Evolutionary conservation across 1,139 yeast genomes (phyloP), one percentile per base, ranked within the genome.

Genomic region (Suhomyces terraborum): DNA sequence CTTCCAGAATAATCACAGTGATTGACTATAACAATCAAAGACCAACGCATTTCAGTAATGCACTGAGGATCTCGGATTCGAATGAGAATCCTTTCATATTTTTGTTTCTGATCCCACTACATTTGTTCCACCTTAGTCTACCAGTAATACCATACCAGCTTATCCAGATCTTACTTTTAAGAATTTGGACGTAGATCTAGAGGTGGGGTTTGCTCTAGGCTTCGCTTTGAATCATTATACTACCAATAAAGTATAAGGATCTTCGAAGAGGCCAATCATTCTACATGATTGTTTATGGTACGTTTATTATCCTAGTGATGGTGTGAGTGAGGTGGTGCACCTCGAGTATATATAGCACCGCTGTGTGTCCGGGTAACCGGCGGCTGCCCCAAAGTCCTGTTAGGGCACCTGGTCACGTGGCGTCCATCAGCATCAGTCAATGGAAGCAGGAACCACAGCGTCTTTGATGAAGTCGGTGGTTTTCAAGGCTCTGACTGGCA

Each of bases 141-240:
- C 55, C 48, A 48, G 47, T 46, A 51, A 49, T 41, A 39, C 40
- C 43, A 45, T 50, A 49, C 42, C 52, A 53, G 62, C 52, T 53
- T 53, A 47, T 45, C 50, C 28, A 12, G 22, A n/a, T 32, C 22
- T 21, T 48, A 24, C 13, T 4, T 50, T 51, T 48, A 52, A 43
- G 44, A 40, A 38, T 39, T 39, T 37, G 54, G 48, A 54, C 49
- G 55, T 47, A 56, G 58, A 59, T 56, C 55, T 58, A 60, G 61
- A 47, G 49, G 61, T 64, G 55, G 55, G 42, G 10, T n/a, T 38
- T 44, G 43, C 46, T 80, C 74, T 80, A 56, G 84, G 83, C 84
- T 66, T 76, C 84, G 80, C 82, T 80, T 80, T 80, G 85, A 80
- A 79, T 79, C 82, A 66, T 63, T 65, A 72, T 59, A 70, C 82